Evolutionary conservation across 176 grass and related monocot genomes (phyloP), one percentile per base, ranked within the genome.

Genomic region (Ampelocalamus luodianensis): DNA sequence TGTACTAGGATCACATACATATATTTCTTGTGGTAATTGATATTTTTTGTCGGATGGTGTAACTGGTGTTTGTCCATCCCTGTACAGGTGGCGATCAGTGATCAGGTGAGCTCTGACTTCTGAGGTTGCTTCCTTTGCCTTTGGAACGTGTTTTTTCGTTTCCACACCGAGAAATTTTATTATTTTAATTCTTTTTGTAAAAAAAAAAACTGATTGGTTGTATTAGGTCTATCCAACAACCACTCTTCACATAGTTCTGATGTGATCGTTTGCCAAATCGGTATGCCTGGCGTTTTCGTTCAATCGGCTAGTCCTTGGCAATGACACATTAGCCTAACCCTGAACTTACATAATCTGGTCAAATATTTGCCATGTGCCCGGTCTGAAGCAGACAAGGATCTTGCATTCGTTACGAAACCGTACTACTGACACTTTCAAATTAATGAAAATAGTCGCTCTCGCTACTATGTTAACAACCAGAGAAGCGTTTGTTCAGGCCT

Each of bases 241-340:
- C 46, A 8, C 29, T 49, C 18, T 65, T 20, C 13, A 38, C 20
- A 22, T 16, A 18, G 1, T 12, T 17, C 18, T 59, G 76, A 85
- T 74, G 68, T 74, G 50, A 74, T 27, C 59, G 48, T 12, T 50
- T 18, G 66, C 68, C 68, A 56, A 74, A 80, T 59, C 59, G 6
- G 32, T 32, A 71, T 24, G 7, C 61, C 49, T 36, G 39, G 16
- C 39, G 6, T 29, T 60, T 82, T 71, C 53, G 3, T 84, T 37
- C 45, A 44, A 55, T 51, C 24, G 9, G 44, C 56, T 18, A 7
- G 55, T 74, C 50, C 59, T 20, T 89, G 67, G 79, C 68, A 43
- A 16, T 17, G 4, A 5, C 59, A 58, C 16, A 82, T 11, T 2
- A 85, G 11, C n/a, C 45, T 14, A 23, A n/a, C 20, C 1, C 65